These are phyloP conservation scores for Penicillium frequentans DNA, from an alignment of 2,329 filamentous ascomycete genomes.

Conservation along the genomic window DNA sequence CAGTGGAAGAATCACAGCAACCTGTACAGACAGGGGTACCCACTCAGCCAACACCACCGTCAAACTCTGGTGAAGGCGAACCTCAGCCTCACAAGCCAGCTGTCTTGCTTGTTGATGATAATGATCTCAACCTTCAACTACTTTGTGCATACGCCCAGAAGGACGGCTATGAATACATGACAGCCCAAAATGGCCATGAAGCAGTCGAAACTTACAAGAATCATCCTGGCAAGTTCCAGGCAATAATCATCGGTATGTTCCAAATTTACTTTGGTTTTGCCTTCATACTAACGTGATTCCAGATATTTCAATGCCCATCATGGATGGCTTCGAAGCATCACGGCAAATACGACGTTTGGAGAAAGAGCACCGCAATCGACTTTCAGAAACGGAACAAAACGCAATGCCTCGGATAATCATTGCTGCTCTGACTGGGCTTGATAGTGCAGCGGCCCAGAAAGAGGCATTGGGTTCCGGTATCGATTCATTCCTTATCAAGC, in stretches of 20 bases:
- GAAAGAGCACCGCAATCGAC: constrained; percentile 5
- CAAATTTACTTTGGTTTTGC: not conserved
- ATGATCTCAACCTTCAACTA: constrained; percentile 36
- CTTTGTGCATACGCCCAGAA: constrained; percentile 34
- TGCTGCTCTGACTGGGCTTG: constrained; percentile 33
- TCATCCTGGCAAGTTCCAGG: constrained; percentile 4
- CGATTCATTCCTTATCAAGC: constrained; percentile 36
- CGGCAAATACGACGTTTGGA: constrained; percentile 31
- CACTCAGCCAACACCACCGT: not conserved
- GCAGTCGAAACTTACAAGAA: constrained; percentile 29
- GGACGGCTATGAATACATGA: constrained; percentile 27
- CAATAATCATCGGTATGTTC: constrained; percentile 17
- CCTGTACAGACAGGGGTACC: constrained; percentile 5
- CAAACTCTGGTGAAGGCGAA: not conserved
- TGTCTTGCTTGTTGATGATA: constrained; percentile 41
- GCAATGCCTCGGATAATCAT: constrained; percentile 16
- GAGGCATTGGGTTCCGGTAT: constrained; percentile 35
- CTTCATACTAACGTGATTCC: constrained; percentile 3
- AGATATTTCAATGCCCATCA: constrained; percentile 40
- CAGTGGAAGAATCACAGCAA: not conserved
- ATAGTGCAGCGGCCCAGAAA: constrained; percentile 27
- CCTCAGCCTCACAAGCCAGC: not conserved
- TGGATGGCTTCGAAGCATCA: constrained; percentile 35
- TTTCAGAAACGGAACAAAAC: constrained; percentile 1
- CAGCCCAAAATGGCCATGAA: constrained; percentile 35